Evolutionary conservation across 2,329 filamentous ascomycete genomes (phyloP).

Genomic region (Aspergillus fumigatus): DNA sequence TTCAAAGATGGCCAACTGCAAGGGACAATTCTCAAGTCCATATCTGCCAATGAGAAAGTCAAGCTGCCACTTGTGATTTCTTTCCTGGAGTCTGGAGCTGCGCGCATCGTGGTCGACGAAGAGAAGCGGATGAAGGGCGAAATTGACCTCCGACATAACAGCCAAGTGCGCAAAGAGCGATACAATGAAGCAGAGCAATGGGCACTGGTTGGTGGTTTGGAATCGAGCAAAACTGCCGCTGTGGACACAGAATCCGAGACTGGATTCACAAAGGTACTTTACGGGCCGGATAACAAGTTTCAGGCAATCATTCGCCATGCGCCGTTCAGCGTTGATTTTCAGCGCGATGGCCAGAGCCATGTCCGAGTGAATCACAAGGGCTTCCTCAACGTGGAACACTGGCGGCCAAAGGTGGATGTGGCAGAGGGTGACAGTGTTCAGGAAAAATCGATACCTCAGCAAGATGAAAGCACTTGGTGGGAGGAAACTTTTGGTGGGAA

Average conservation of each 20-base stretch:
- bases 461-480: conserved; percentile 87
- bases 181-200: conserved; percentile 90
- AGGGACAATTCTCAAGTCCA: conserved; percentile 75
- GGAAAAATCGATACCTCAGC: conserved; percentile 34
- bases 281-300: conserved; percentile 70
- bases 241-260: conserved; percentile 61
- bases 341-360: conserved; percentile 73
- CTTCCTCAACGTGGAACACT: conserved; percentile 89
- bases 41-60: conserved; percentile 64
- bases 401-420: conserved; percentile 77
- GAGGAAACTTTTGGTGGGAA: conserved; percentile 94
- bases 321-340: conserved; percentile 83
- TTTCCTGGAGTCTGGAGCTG: conserved; percentile 84
- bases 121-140: conserved; percentile 84
- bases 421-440: conserved; percentile 48
- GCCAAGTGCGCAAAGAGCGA: conserved; percentile 79
- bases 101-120: conserved; percentile 85
- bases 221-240: conserved; percentile 66
- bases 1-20: conserved; percentile 77
- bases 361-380: conserved; percentile 88
- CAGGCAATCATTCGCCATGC: conserved; percentile 78
- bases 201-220: conserved; percentile 77
- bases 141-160: conserved; percentile 80
- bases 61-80: conserved; percentile 78
- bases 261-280: conserved; percentile 68